Base-by-base conservation (phyloP, 2,329 filamentous ascomycete species). In the Ophiostoma ips region DNA sequence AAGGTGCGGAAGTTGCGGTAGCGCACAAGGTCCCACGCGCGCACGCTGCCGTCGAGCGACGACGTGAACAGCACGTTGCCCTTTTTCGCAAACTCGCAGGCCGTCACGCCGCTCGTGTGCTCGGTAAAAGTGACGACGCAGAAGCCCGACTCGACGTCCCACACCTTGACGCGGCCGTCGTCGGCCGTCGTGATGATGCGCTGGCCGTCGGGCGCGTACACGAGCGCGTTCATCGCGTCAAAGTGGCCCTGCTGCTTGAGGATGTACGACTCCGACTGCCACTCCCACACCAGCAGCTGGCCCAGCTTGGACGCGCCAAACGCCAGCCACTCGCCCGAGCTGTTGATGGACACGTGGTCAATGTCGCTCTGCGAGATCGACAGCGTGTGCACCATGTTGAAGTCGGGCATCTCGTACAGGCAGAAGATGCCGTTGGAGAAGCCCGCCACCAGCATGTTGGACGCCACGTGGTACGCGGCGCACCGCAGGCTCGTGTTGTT, bases 261-360 rank as follows among this genome's bases (percentile, higher is more conserved):
- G 52, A 98, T 94, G 65, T 98, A 98, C 6, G 90, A 96, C 66
- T 98, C 94, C 0, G 92, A 98, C 63, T 96, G 90, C 89, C 94
- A 98, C 64, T 98, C 92, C 92, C 92, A 98, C 4, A 98, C 92
- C 4, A 98, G 70, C n/a, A 98, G 72, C 63, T 98, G 92, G 1
- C 94, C 94, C 5, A 95, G 75, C 60, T 94, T 94, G 2, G 92
- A 94, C 0, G 94, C 92, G 13, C 90, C 92, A 64, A 98, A 95
- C 0, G 94, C 94, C 19, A 98, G 71, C 92, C 92, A 98, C 68
- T 96, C 90, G 48, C 92, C 92, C 31, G 83, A 86, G 63, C 86
- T 84, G 68, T 96, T 98, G 61, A 95, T 87, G 0, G 88, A 87
- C 50, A 96, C 87, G 59, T 85, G 88, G 62, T 96, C 90, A 55